A percentile compares a stretch with the other conserved stretches of the same genome.
These are phyloP conservation scores for Insectozyma bohioensis DNA, from an alignment of 1,139 yeast species.

Conservation along the genomic window DNA sequence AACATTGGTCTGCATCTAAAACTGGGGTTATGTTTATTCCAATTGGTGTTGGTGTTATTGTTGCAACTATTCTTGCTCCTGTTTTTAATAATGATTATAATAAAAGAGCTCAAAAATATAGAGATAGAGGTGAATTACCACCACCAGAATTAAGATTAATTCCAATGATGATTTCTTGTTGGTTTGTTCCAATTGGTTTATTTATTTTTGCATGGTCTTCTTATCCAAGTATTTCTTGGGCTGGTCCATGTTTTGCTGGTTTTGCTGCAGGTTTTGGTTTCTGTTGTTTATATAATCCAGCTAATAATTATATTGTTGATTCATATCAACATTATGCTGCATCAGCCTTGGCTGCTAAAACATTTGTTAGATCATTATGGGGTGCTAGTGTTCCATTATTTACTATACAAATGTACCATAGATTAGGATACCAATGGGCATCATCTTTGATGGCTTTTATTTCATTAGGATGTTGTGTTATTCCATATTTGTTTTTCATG, in stretches of 20 bases:
- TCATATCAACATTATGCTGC: slow-evolving; percentile 74
- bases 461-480: slow-evolving; percentile 59
- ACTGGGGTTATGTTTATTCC: slow-evolving; percentile 75
- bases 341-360: slow-evolving; percentile 65
- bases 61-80: slow-evolving; percentile 54
- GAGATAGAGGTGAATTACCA: slow-evolving; percentile 53
- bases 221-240: slow-evolving; percentile 55
- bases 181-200: slow-evolving; percentile 60
- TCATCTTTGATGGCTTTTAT: slow-evolving; percentile 63
- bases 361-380: slow-evolving; percentile 66
- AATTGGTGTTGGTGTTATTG: slow-evolving; percentile 64
- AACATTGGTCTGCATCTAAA: slow-evolving; percentile 57
- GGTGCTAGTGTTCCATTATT: slow-evolving; percentile 75
- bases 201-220: slow-evolving; percentile 67
- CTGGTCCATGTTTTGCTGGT: slow-evolving; percentile 66
- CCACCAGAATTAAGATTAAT: slow-evolving; percentile 62
- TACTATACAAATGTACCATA: slow-evolving; percentile 77
- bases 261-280: slow-evolving; percentile 63
- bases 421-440: slow-evolving; percentile 73
- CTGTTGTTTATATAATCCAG: slow-evolving; percentile 60
- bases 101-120: slow-evolving; percentile 48
- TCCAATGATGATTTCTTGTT: slow-evolving; percentile 65
- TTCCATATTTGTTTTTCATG: slow-evolving; percentile 55
- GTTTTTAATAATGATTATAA: slow-evolving; percentile 59
- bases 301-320: slow-evolving; percentile 69